Conservation (phyloP, 805 yeast species). For the Candida namnaoensis region DNA sequence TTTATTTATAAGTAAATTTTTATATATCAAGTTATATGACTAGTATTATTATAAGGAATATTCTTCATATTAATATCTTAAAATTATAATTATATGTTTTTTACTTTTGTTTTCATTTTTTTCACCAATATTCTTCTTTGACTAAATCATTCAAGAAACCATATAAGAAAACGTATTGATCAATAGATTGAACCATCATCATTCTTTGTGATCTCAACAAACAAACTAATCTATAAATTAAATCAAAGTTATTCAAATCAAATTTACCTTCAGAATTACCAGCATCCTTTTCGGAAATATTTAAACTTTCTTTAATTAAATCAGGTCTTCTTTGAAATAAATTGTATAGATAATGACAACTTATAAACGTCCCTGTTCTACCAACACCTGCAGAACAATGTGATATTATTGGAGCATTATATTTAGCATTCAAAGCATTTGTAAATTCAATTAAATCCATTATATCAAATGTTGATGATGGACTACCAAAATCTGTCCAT, state of each 20-base stretch:
- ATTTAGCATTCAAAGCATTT: background rate
- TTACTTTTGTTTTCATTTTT: background rate
- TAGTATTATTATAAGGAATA: too few relatives aligned
- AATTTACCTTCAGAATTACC: background rate
- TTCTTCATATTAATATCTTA: too few relatives aligned
- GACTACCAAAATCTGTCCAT: slow-evolving; percentile 82
- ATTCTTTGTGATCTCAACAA: slow-evolving; percentile 35
- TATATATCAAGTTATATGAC: too few relatives aligned
- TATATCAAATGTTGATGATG: slow-evolving; percentile 13
- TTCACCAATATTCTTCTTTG: too few relatives aligned
- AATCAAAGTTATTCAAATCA: slow-evolving; percentile 16
- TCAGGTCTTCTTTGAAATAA: background rate
- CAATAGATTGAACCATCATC: slow-evolving; percentile 39
- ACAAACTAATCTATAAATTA: slow-evolving; percentile 29
- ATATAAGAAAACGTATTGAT: slow-evolving; percentile 37
- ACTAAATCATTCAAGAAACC: slow-evolving; percentile 19
- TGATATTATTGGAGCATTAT: slow-evolving; percentile 42
- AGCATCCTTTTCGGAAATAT: background rate
- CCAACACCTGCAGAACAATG: slow-evolving; percentile 99
- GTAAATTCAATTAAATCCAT: background rate
- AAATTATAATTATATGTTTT: background rate
- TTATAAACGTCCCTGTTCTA: slow-evolving; percentile 82
- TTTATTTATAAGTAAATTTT: too few relatives aligned
- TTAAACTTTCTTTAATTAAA: background rate
- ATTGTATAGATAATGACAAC: slow-evolving; percentile 43